phyloP scores from a whole-genome alignment of 2,329 filamentous ascomycete species.

The Ophiostoma tasmaniense region DNA sequence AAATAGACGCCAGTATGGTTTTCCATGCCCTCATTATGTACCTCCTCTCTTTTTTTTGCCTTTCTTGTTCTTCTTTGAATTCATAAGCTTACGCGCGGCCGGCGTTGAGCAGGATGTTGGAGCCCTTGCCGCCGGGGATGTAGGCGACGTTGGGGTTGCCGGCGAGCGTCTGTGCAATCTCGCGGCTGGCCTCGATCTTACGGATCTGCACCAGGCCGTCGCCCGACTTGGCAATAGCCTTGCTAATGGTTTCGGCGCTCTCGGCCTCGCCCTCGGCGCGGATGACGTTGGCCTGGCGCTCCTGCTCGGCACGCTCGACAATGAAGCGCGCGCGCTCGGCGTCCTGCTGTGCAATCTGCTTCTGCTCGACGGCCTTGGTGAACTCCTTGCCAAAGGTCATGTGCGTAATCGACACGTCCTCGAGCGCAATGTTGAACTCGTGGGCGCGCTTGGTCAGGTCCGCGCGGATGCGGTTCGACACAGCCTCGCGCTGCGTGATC shows the following conservation, averaged over 20 bases:
- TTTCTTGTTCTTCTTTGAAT: neutral
- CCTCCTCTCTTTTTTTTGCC: neutral
- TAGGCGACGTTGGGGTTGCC: slow-evolving; percentile 94
- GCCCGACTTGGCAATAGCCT: slow-evolving; percentile 79
- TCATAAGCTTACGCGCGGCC: slow-evolving; percentile 30
- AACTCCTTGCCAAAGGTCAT: slow-evolving; percentile 99
- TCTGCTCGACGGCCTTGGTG: slow-evolving; percentile 97
- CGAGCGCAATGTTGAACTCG: slow-evolving; percentile 98
- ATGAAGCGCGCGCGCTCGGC: slow-evolving; percentile 96
- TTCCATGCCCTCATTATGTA: slow-evolving; percentile 12
- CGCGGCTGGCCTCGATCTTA: slow-evolving; percentile 92
- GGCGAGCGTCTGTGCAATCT: slow-evolving; percentile 86
- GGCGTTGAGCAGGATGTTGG: slow-evolving; percentile 47
- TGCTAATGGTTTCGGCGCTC: slow-evolving; percentile 89
- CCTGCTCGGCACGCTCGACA: slow-evolving; percentile 97
- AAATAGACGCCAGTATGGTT: slow-evolving; percentile 17
- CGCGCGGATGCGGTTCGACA: slow-evolving; percentile 84
- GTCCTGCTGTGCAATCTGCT: slow-evolving; percentile 99
- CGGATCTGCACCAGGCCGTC: slow-evolving; percentile 93
- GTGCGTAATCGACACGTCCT: slow-evolving; percentile 98
- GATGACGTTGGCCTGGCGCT: slow-evolving; percentile 97
- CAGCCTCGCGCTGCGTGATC: slow-evolving; percentile 96
- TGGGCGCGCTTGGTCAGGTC: slow-evolving; percentile 86
- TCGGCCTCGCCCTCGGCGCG: slow-evolving; percentile 96
- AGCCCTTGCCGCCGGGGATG: slow-evolving; percentile 62